A percentile compares a stretch with the other conserved stretches of the same genome.
These are phyloP conservation scores for Rhodotorula sp. DNA, from an alignment of 1,284 basidiomycete genomes.

Conservation along the genomic window DNA sequence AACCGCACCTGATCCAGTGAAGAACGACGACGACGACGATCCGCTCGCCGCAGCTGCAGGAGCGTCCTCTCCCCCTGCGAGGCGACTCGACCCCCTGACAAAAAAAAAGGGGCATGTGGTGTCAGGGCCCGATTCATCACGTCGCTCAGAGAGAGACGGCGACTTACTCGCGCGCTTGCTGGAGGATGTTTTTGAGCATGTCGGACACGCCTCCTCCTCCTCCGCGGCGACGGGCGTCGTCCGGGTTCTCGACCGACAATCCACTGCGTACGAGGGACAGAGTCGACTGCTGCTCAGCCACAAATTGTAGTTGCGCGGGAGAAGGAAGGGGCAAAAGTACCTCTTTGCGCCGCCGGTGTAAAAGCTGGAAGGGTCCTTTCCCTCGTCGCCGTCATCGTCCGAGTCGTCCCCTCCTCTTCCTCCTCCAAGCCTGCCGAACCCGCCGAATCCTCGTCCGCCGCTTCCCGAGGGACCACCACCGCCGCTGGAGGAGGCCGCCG, in stretches of 20 bases:
- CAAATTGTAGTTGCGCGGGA: neutral
- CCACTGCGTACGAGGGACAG: conserved; percentile 59
- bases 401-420: conserved; percentile 54
- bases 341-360: conserved; percentile 85
- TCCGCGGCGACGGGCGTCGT: conserved; percentile 44
- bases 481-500: conserved; percentile 12
- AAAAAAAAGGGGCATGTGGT: too few species aligned
- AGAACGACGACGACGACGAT: conserved; percentile 7
- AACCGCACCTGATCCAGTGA: conserved; percentile 28
- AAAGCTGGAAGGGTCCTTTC: conserved; percentile 60
- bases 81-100: conserved; percentile 5
- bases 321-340: conserved; percentile 50
- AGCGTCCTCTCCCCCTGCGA: conserved; percentile 2
- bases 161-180: conserved; percentile 70
- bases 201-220: conserved; percentile 57
- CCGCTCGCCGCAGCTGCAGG: neutral
- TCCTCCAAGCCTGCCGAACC: conserved; percentile 29
- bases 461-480: neutral
- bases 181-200: conserved; percentile 75
- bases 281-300: neutral
- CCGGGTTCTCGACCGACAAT: conserved; percentile 82
- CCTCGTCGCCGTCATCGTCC: conserved; percentile 53
- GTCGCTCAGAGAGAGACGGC: too few species aligned
- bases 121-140: too few species aligned
- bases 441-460: conserved; percentile 10